Evolutionary conservation across 73 alveolate species (phyloP).

Genomic region (Tetrahymena thermophila): DNA sequence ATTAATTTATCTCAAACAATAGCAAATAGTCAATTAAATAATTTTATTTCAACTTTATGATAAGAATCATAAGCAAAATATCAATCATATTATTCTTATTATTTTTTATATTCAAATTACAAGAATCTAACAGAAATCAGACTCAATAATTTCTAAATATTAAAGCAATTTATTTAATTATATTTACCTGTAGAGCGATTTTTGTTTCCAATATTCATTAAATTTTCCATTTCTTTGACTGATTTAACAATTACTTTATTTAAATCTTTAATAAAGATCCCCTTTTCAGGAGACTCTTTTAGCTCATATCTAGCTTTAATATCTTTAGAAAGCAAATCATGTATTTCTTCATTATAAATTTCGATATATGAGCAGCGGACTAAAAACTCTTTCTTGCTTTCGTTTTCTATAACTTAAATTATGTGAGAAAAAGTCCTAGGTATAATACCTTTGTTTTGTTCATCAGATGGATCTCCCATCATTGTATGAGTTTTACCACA

Average conservation of each 20-base stretch:
- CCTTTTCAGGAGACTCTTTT: slow-evolving; percentile 86
- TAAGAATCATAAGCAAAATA: no score
- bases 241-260: slow-evolving; percentile 38
- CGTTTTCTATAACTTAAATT: neutral
- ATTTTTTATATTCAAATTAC: slow-evolving; percentile 6
- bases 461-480: slow-evolving; percentile 27
- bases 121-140: slow-evolving; percentile 50
- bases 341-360: slow-evolving; percentile 90
- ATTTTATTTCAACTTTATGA: no score
- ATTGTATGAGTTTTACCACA: slow-evolving; percentile 31
- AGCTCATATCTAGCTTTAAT: slow-evolving; percentile 62
- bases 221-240: slow-evolving; percentile 63
- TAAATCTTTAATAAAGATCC: slow-evolving; percentile 75
- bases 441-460: slow-evolving; percentile 4
- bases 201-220: slow-evolving; percentile 66
- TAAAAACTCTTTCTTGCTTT: slow-evolving; percentile 20
- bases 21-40: no score
- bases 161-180: neutral
- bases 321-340: slow-evolving; percentile 71
- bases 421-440: slow-evolving; percentile 16
- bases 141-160: slow-evolving; percentile 51
- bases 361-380: slow-evolving; percentile 87
- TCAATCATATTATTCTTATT: no score
- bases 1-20: slow-evolving; percentile 32
- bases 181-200: slow-evolving; percentile 85